phyloP scores from a whole-genome alignment of 495 filamentous ascomycete species.

The Lasiosphaeria hispida region DNA sequence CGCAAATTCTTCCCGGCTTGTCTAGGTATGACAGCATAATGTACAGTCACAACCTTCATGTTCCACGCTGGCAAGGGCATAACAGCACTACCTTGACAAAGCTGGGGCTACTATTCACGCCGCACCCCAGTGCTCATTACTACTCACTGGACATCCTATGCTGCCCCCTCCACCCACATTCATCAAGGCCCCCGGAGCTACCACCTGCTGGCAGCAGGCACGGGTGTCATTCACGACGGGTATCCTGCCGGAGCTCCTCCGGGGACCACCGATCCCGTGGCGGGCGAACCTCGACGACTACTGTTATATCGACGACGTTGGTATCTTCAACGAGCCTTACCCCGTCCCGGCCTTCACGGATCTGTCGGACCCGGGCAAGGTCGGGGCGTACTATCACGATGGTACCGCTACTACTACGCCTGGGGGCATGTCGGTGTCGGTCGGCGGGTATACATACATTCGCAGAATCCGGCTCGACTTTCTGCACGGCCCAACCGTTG shows the following conservation, averaged over 20 bases:
- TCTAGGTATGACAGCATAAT: too few species aligned
- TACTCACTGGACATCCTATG: not conserved
- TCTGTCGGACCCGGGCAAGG: too few species aligned
- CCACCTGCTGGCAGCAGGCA: not conserved
- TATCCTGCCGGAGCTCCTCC: not conserved
- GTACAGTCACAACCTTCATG: too few species aligned
- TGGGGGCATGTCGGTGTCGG: not conserved
- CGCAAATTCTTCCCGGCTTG: not conserved
- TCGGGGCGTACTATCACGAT: not conserved
- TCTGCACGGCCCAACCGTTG: not conserved
- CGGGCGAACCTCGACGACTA: not conserved
- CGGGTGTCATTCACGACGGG: not conserved
- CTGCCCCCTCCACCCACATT: not conserved
- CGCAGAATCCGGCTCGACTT: not conserved
- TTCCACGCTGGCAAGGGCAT: constrained; percentile 8
- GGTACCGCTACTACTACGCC: not conserved
- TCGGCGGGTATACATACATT: not conserved
- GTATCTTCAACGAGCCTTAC: not conserved
- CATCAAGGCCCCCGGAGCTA: not conserved
- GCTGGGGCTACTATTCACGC: constrained; percentile 1
- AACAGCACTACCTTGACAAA: constrained; percentile 12
- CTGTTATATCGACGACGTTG: not conserved
- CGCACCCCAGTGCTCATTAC: not conserved
- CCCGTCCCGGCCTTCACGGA: not conserved
- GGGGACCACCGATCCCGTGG: not conserved